These are phyloP conservation scores for Curvularia spicifera DNA, from an alignment of 2,329 filamentous ascomycete species.

Conservation along the genomic window DNA sequence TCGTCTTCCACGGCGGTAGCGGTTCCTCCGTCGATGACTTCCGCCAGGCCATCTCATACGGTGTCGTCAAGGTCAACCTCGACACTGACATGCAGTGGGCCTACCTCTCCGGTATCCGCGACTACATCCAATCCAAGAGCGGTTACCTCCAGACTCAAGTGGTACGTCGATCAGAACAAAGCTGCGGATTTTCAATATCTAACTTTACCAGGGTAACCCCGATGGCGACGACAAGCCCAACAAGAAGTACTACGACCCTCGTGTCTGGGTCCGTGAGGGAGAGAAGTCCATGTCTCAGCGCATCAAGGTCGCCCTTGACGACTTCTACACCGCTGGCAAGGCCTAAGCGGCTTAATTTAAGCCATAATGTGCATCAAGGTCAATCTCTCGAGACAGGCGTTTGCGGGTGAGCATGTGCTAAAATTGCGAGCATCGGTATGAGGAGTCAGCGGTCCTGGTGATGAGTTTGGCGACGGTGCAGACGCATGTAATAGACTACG, in stretches of 20 bases:
- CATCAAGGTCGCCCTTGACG: conserved; percentile 79
- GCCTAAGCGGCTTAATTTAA: conserved; percentile 60
- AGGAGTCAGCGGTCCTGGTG: conserved; percentile 3
- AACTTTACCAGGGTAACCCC: conserved; percentile 72
- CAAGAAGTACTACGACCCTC: conserved; percentile 85
- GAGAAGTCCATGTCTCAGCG: conserved; percentile 91
- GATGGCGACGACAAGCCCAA: conserved; percentile 97
- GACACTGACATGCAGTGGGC: conserved; percentile 95
- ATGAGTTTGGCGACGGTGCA: conserved; percentile 16
- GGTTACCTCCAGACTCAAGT: conserved; percentile 88
- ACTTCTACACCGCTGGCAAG: conserved; percentile 87
- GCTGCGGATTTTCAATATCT: not conserved
- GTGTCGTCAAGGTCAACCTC: conserved; percentile 99
- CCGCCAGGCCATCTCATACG: conserved; percentile 64
- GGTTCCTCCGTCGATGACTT: conserved; percentile 92
- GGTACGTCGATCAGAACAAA: conserved; percentile 6
- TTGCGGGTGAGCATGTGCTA: conserved; percentile 15
- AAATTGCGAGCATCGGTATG: not conserved
- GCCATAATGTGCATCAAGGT: not conserved
- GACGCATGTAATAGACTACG: conserved; percentile 17
- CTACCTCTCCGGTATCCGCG: conserved; percentile 89
- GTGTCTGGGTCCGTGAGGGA: conserved; percentile 94
- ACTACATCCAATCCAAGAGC: conserved; percentile 88
- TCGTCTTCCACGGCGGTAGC: conserved; percentile 98
- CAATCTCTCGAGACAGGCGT: conserved; percentile 23